Base-by-base conservation (phyloP, 2,329 filamentous ascomycete genomes). In the Scorias spongiosa region DNA sequence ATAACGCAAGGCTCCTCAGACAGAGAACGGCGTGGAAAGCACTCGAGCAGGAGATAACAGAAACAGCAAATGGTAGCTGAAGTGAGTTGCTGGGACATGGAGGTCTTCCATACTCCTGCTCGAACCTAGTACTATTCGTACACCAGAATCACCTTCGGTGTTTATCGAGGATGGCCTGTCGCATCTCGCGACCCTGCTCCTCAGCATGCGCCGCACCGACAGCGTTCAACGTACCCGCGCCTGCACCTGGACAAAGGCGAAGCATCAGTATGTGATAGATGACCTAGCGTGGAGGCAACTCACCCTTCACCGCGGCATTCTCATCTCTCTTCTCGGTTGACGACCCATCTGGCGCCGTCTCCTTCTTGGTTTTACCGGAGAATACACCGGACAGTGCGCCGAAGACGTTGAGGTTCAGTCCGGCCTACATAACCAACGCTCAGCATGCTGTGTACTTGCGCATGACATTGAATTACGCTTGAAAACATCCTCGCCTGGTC, bases 331-430 rank as follows among this genome's bases (percentile, higher is more conserved):
- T 46, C 48, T 61, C 58, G 18, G 55, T 44, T 39, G 52, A 53
- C 45, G 54, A 58, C 9, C 57, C 58, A 43, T 60, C 58, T 17
- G 44, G 43, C 14, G 44, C 44, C 14, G 49, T 54, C 42, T 56
- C 50, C 45, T 60, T 60, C 42, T 51, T 56, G 11, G 52, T 55
- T 48, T 59, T 61, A 44, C 56, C 48, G 3, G 53, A 55, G 48
- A 63, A 62, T 12, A 54, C 54, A 32, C 60, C 60, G 20, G 55
- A 48, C 32, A 63, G 36, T 6, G 59, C 60, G 39, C 56, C 60
- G 46, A 61, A 60, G 44, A 63, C 47, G 50, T 63, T 62, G 14
- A 63, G 51, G 40, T 63, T 63, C 18, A 63, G 47, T n/a, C 59
- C 59, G 28, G 57, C 58, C 60, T 62, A 32, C n/a, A 18, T 15